Evolutionary conservation across 805 yeast genomes (phyloP).

Genomic region (Schwanniomyces pseudopolymorphus): DNA sequence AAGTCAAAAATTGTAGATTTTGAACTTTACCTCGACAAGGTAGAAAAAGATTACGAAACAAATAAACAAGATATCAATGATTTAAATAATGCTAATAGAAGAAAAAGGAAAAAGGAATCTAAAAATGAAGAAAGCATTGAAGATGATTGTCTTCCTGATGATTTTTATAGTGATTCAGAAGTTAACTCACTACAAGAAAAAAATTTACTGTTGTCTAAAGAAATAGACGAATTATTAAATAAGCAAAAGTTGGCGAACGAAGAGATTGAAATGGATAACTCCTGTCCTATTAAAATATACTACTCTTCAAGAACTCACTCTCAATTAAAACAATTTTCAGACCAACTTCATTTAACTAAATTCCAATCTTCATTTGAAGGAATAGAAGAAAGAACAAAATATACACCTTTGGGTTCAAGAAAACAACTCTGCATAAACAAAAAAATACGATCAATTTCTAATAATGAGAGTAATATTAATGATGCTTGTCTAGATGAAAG

Average conservation of each 20-base stretch:
- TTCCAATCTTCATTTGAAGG: slow-evolving; percentile 61
- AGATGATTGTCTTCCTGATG: slow-evolving; percentile 27
- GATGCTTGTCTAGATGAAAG: slow-evolving; percentile 81
- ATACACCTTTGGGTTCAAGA: slow-evolving; percentile 76
- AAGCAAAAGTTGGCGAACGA: slow-evolving; percentile 35
- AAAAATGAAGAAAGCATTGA: not conserved
- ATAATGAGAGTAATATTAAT: slow-evolving; percentile 56
- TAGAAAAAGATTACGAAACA: slow-evolving; percentile 24
- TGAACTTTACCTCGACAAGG: slow-evolving; percentile 39
- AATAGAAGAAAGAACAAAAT: slow-evolving; percentile 56
- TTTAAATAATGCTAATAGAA: slow-evolving; percentile 4
- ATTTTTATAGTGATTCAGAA: slow-evolving; percentile 34
- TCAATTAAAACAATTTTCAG: slow-evolving; percentile 76
- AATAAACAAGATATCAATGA: slow-evolving; percentile 5
- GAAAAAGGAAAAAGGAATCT: slow-evolving; percentile 2
- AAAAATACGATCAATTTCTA: slow-evolving; percentile 49
- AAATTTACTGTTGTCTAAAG: slow-evolving; percentile 38
- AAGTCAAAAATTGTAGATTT: slow-evolving; percentile 31
- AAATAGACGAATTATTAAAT: slow-evolving; percentile 48
- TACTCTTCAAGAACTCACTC: slow-evolving; percentile 91
- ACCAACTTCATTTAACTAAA: slow-evolving; percentile 60
- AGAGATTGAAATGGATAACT: slow-evolving; percentile 17
- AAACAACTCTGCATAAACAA: slow-evolving; percentile 81
- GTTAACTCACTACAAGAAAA: slow-evolving; percentile 13
- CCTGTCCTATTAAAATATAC: slow-evolving; percentile 47